Base-by-base conservation (phyloP, 2,329 filamentous ascomycete species). In the Pseudocercospora fijiensis region DNA sequence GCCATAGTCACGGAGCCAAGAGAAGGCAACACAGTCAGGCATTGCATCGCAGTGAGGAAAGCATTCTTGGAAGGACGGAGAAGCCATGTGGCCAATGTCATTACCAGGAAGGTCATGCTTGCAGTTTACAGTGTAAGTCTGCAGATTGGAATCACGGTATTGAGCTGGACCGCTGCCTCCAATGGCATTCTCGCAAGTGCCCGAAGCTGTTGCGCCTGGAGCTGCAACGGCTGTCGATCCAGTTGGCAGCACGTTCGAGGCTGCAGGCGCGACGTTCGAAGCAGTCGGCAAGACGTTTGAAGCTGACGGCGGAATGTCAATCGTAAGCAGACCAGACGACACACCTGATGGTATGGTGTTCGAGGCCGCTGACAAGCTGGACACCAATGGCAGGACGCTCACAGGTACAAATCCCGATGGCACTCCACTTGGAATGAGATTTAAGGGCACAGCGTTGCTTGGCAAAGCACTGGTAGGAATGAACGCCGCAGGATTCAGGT, bases 21-120 rank as follows among this genome's bases (percentile, higher is more conserved):
- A 37, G 61, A 68, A 69, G 3, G 64, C 68, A 18, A 60, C 58
- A 41, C 69, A 71, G 20, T 60, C 58, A 22, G 61, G 27, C n/a
- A 51, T 65, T 22, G 49, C 49, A 41, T 64, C 63, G 56, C 69
- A 71, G 37, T 55, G 43, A n/a, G 37, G 41, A 53, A 67, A 64
- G 45, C 62, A 64, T n/a, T 52, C 58, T n/a, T 45, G 33, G 43
- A 61, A 64, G 24, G 62, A 58, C 4, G 47, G 18, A 22, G 47
- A 59, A 7, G 52, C 8, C 8, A 51, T 28, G 16, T 33, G 8
- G n/a, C 53, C 53, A 18, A 64, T 33, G 37, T 65, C 63, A 22
- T 51, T 59, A 8, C 60, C 60, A 24, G 49, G 30, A 13, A 51
- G 55, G 27, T 65, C 63, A 53, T 57, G 58, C 24, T 60, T 53